Conservation (phyloP, 2,329 filamentous ascomycete species). For the Colletotrichum phormii region DNA sequence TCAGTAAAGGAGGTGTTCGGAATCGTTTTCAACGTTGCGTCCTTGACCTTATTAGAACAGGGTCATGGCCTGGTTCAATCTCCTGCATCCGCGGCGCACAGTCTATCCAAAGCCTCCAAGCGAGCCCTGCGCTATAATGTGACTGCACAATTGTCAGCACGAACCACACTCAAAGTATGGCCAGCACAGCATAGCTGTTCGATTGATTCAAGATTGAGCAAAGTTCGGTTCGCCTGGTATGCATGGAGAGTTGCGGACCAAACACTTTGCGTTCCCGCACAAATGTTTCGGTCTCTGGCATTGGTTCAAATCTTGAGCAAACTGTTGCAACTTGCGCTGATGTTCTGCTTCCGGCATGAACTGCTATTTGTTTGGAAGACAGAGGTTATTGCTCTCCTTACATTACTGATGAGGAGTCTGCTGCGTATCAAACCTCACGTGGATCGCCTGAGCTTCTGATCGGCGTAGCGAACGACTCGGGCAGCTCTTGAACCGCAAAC, state of each 20-base stretch:
- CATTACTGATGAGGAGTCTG: background rate
- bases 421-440: background rate
- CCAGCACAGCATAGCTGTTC: background rate
- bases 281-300: background rate
- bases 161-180: background rate
- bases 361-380: background rate
- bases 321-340: background rate
- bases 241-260: background rate
- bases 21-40: background rate
- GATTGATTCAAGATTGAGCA: background rate
- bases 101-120: background rate
- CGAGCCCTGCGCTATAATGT: background rate
- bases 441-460: background rate
- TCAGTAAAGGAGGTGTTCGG: background rate
- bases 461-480: background rate
- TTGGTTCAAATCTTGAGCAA: background rate
- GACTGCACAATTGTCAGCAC: background rate
- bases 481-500: background rate
- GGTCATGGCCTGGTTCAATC: background rate
- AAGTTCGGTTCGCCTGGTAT: conserved; percentile 7
- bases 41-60: background rate
- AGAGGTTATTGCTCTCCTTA: background rate
- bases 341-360: conserved; percentile 8
- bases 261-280: background rate
- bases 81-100: background rate